phyloP scores from a whole-genome alignment of 495 filamentous ascomycete genomes.

The Penicillium nucicola region DNA sequence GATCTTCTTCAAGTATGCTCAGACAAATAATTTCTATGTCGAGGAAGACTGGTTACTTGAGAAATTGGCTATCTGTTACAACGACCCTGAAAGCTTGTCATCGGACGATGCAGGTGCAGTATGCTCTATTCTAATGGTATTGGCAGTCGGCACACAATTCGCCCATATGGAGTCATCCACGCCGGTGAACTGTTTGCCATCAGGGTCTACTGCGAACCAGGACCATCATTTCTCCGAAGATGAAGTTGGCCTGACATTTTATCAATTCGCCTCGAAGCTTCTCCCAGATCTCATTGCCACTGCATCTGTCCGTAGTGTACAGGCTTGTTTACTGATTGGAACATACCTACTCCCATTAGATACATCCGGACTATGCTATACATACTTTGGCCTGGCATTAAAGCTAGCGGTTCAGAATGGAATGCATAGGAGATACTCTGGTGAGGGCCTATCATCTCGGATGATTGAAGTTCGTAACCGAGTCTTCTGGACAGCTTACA shows the following conservation, averaged over 20 bases:
- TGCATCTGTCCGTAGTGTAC: slow-evolving; percentile 49
- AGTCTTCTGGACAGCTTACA: slow-evolving; percentile 52
- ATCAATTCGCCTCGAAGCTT: slow-evolving; percentile 48
- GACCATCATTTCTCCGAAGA: slow-evolving; percentile 50
- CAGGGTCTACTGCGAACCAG: slow-evolving; percentile 25
- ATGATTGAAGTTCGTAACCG: slow-evolving; percentile 48
- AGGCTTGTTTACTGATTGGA: slow-evolving; percentile 49
- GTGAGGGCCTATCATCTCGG: slow-evolving; percentile 38
- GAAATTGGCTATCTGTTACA: slow-evolving; percentile 45
- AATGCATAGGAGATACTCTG: slow-evolving; percentile 51
- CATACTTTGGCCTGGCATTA: slow-evolving; percentile 48
- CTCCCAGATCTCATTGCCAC: slow-evolving; percentile 54
- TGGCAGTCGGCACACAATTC: slow-evolving; percentile 54
- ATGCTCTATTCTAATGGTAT: slow-evolving; percentile 47
- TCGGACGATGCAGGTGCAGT: slow-evolving; percentile 45
- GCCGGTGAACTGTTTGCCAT: slow-evolving; percentile 36
- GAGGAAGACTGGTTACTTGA: slow-evolving; percentile 48
- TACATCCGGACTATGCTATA: slow-evolving; percentile 49
- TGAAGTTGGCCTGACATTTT: slow-evolving; percentile 51
- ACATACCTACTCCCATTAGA: slow-evolving; percentile 50
- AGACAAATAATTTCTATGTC: slow-evolving; percentile 52
- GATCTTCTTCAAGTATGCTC: slow-evolving; percentile 52
- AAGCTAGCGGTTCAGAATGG: slow-evolving; percentile 53
- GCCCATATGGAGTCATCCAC: slow-evolving; percentile 49
- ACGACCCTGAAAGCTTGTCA: slow-evolving; percentile 36